A percentile compares a stretch with the other conserved stretches of the same genome.
phyloP scores from a whole-genome alignment of 352 stramenopile species.

The Phytophthora citricola region DNA sequence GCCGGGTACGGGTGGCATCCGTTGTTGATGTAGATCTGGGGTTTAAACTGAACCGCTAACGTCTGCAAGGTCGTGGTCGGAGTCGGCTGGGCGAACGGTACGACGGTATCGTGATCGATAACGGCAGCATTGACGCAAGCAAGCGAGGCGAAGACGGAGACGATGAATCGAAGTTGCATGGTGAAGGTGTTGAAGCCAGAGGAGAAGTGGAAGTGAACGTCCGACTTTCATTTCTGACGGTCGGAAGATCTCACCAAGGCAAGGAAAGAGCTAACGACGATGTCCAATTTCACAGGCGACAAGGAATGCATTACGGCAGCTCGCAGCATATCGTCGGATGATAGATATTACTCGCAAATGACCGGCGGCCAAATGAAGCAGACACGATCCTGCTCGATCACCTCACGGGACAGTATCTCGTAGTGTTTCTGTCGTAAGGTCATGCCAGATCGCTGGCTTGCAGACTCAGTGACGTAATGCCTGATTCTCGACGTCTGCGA shows the following conservation, averaged over 20 bases:
- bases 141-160: neutral
- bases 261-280: slow-evolving; percentile 6
- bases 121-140: slow-evolving; percentile 6
- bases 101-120: slow-evolving; percentile 25
- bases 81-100: slow-evolving; percentile 18
- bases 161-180: slow-evolving; percentile 12
- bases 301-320: neutral
- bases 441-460: neutral
- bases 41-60: slow-evolving; percentile 5
- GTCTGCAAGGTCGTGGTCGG: slow-evolving; percentile 7
- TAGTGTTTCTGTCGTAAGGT: neutral
- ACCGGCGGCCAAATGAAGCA: neutral
- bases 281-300: neutral
- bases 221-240: no score
- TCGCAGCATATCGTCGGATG: neutral
- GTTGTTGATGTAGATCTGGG: slow-evolving; percentile 11
- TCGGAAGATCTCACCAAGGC: neutral
- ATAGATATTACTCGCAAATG: neutral
- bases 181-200: neutral
- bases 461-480: no score
- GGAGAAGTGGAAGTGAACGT: slow-evolving; percentile 13
- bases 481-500: no score
- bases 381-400: slow-evolving; percentile 10
- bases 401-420: neutral
- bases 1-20: slow-evolving; percentile 7